Conservation (phyloP, 2,329 filamentous ascomycete genomes). For the Cladosporium sp. region DNA sequence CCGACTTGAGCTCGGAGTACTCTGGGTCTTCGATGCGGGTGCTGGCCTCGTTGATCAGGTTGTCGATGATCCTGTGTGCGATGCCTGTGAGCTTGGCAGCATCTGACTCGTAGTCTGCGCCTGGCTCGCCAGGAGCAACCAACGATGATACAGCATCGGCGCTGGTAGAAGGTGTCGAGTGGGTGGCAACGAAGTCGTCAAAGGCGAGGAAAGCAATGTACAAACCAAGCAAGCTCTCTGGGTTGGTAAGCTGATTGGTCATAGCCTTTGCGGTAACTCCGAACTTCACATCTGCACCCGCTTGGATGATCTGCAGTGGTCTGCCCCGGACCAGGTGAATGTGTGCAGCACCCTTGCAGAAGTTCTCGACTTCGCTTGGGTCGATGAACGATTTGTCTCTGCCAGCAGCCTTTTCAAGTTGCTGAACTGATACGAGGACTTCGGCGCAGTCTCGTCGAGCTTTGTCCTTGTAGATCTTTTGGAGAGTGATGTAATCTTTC, state of each 20-base stretch:
- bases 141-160: constrained; percentile 37
- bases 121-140: constrained; percentile 39
- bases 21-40: constrained; percentile 44
- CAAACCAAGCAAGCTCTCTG: constrained; percentile 48
- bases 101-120: constrained; percentile 39
- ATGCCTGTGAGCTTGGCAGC: constrained; percentile 44
- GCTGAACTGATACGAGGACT: constrained; percentile 66
- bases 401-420: constrained; percentile 54
- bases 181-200: constrained; percentile 47
- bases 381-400: constrained; percentile 51
- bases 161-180: constrained; percentile 27
- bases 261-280: constrained; percentile 52
- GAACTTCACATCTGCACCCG: constrained; percentile 38
- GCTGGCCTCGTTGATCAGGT: constrained; percentile 45
- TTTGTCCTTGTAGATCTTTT: constrained; percentile 90
- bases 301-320: constrained; percentile 50
- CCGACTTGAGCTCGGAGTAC: constrained; percentile 39
- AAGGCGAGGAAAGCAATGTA: constrained; percentile 55
- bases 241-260: constrained; percentile 41
- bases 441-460: constrained; percentile 76
- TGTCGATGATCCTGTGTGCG: constrained; percentile 43
- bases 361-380: constrained; percentile 76
- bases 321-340: constrained; percentile 79
- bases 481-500: constrained; percentile 81
- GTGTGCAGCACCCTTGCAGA: constrained; percentile 93